Evolutionary conservation across 495 filamentous ascomycete genomes (phyloP).

Genomic region (Usnea hakonensis): DNA sequence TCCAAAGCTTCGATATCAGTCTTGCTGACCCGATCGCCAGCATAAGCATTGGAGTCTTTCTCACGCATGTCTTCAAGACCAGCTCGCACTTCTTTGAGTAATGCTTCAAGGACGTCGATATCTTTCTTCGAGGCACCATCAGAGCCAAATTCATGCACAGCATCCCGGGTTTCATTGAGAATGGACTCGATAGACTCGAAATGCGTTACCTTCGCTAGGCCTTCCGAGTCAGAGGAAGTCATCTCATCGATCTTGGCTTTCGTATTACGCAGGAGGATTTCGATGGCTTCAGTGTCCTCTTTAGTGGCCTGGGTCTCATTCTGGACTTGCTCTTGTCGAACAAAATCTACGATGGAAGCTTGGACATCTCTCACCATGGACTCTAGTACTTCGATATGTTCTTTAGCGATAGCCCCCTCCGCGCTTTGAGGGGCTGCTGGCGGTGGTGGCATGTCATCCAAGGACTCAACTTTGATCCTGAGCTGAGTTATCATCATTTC

Average conservation of each 20-base stretch:
- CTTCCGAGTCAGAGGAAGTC: conserved; percentile 50
- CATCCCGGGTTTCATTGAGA: conserved; percentile 63
- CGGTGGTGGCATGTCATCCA: conserved; percentile 54
- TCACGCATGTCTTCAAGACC: conserved; percentile 72
- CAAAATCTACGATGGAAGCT: conserved; percentile 42
- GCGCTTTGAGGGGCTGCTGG: conserved; percentile 32
- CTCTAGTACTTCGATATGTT: conserved; percentile 55
- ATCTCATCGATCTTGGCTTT: conserved; percentile 77
- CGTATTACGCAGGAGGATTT: conserved; percentile 75
- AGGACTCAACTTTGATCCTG: conserved; percentile 71
- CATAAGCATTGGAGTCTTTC: conserved; percentile 49
- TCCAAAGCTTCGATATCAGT: conserved; percentile 71
- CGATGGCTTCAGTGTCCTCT: conserved; percentile 81
- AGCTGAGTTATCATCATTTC: conserved; percentile 75
- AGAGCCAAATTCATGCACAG: conserved; percentile 52
- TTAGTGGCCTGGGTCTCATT: conserved; percentile 44
- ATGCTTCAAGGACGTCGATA: conserved; percentile 61
- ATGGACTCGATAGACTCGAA: conserved; percentile 64
- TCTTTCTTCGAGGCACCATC: conserved; percentile 67
- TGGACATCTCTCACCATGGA: conserved; percentile 52
- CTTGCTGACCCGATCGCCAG: conserved; percentile 62
- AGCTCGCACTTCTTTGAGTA: conserved; percentile 65
- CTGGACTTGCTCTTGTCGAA: conserved; percentile 33
- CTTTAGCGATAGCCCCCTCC: conserved; percentile 43
- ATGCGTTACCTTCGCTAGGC: conserved; percentile 64